phyloP scores from a whole-genome alignment of 352 stramenopile species.

The Pythium coloratum region DNA sequence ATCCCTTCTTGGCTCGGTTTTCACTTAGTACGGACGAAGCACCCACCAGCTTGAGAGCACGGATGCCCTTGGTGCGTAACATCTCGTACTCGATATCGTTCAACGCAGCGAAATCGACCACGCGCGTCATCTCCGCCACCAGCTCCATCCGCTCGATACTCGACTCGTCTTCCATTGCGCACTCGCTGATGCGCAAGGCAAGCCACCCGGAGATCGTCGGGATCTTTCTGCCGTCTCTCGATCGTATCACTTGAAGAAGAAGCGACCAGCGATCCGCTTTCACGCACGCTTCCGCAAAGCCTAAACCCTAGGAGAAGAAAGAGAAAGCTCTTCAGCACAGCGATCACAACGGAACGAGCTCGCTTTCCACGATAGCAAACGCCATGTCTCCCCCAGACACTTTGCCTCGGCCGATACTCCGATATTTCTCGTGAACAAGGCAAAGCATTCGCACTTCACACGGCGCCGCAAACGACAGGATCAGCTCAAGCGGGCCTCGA shows the following conservation, averaged over 20 bases:
- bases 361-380: no score
- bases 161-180: neutral
- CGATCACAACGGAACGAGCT: no score
- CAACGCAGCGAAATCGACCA: slow-evolving; percentile 7
- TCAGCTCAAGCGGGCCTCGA: no score
- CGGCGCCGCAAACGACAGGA: no score
- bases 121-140: neutral
- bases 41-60: slow-evolving; percentile 10
- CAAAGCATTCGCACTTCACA: no score
- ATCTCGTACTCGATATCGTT: neutral
- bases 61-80: slow-evolving; percentile 13
- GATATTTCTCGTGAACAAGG: no score
- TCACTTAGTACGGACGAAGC: neutral
- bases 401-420: no score
- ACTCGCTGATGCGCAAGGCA: slow-evolving; percentile 1
- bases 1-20: neutral
- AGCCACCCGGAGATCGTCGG: neutral
- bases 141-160: slow-evolving; percentile 10
- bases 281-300: neutral
- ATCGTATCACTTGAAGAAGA: slow-evolving; percentile 5
- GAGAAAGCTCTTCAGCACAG: no score
- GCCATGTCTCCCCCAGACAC: no score
- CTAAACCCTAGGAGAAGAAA: no score
- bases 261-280: slow-evolving; percentile 18
- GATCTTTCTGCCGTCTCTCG: slow-evolving; percentile 3